Base-by-base conservation (phyloP, 345 rosid species). In the Hibiscus trionum region DNA sequence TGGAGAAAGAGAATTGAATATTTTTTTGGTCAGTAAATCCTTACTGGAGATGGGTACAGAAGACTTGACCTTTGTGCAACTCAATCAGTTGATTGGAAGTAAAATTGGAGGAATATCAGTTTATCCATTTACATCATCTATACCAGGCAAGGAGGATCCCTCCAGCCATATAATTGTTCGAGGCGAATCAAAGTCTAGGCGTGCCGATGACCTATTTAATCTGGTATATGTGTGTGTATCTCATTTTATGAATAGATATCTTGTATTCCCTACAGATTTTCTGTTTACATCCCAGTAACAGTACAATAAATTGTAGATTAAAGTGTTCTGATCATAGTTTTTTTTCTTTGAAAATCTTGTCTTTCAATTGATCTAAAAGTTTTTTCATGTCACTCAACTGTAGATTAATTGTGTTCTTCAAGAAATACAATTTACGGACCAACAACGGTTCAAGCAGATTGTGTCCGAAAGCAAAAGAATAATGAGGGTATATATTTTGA, bases 51-150 rank as follows among this genome's bases (percentile, higher is more conserved):
- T 95, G 99, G 99, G 98, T 73, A 89, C 98, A 69, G 85, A 88
- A 79, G 91, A 95, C 84, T 81, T 90, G 84, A 81, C 80, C 67
- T 95, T 95, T 84, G 99, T 95, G 67, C n/a, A n/a, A n/a, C n/a
- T n/a, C n/a, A n/a, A n/a, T n/a, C n/a, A n/a, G n/a, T n/a, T n/a
- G n/a, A n/a, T 95, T 87, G 99, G 99, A 83, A 86, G 97, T 84
- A 95, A 92, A 86, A 95, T 98, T n/a, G 99, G 98, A 57, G 98
- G 99, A 35, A 90, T 95, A 81, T 95, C 98, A 12, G 88, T 95
- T 76, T 95, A 88, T 81, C 98, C 98, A 64, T 86, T 90, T 75
- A 89, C 93, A 73, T 95, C 98, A 77, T 89, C 99, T 31, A 70
- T 95, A 49, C 80, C 84, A 46, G 98, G 94, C 33, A 86, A 79